Percentiles rank a stretch among this genome's conserved stretches.
Conservation (phyloP, 768 basidiomycete species). For the Suillus luteus region DNA sequence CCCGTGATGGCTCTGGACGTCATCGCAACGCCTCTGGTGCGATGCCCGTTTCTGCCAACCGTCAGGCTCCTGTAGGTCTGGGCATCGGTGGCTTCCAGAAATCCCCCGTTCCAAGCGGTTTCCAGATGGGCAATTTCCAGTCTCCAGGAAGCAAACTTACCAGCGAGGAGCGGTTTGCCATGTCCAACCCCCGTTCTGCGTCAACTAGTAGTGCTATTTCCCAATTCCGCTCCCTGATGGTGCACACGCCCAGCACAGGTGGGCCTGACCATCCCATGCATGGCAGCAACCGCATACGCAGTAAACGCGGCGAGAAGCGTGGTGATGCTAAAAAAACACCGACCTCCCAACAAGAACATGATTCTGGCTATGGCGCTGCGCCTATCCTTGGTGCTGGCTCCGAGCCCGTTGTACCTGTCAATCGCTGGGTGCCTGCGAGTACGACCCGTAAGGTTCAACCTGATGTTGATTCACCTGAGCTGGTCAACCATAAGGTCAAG, state of each 20-base stretch:
- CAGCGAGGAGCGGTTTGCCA: constrained; percentile 68
- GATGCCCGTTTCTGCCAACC: constrained; percentile 42
- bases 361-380: constrained; percentile 36
- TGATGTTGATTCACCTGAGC: constrained; percentile 73
- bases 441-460: constrained; percentile 43
- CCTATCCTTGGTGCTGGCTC: constrained; percentile 18
- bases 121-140: constrained; percentile 68
- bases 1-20: constrained; percentile 65
- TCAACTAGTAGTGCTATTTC: constrained; percentile 52
- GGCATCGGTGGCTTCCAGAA: constrained; percentile 41
- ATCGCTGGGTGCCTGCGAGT: constrained; percentile 72
- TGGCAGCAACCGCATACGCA: constrained; percentile 70
- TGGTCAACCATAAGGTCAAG: constrained; percentile 93
- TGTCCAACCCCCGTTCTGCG: constrained; percentile 44
- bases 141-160: constrained; percentile 56
- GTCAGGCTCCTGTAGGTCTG: constrained; percentile 52
- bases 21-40: constrained; percentile 49
- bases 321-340: constrained; percentile 50
- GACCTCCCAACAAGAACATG: constrained; percentile 39
- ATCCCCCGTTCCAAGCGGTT: constrained; percentile 28
- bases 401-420: constrained; percentile 63
- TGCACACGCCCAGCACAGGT: constrained; percentile 60
- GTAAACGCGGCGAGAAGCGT: constrained; percentile 82
- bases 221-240: constrained; percentile 61
- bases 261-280: constrained; percentile 51